Percentiles rank a stretch among this genome's conserved stretches.
phyloP scores from a whole-genome alignment of 768 basidiomycete species.

The Hemileccinum impolitum region DNA sequence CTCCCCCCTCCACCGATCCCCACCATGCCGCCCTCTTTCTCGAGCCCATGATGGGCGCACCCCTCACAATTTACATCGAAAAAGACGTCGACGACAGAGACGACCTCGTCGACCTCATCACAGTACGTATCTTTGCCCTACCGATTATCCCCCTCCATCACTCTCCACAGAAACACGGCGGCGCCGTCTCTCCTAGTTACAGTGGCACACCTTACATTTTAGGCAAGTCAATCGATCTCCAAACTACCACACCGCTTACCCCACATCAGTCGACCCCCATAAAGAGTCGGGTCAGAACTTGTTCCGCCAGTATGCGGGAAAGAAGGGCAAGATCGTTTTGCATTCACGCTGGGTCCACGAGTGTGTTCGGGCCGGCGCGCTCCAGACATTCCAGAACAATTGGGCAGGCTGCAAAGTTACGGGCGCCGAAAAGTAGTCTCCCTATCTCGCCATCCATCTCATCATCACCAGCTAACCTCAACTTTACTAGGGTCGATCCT shows the following conservation, averaged over 20 bases:
- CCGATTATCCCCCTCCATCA: constrained; percentile 10
- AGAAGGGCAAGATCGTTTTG: constrained; percentile 78
- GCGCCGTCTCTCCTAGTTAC: constrained; percentile 68
- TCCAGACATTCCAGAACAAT: constrained; percentile 72
- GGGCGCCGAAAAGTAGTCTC: constrained; percentile 65
- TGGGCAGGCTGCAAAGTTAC: constrained; percentile 83
- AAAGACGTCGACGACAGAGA: constrained; percentile 76
- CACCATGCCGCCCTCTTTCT: constrained; percentile 57
- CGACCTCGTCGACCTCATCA: constrained; percentile 57
- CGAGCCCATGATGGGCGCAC: constrained; percentile 78
- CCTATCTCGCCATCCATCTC: neutral
- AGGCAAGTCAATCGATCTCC: constrained; percentile 43
- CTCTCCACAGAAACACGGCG: constrained; percentile 85
- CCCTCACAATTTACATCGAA: constrained; percentile 73
- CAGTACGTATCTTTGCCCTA: constrained; percentile 43
- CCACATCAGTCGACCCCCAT: constrained; percentile 64
- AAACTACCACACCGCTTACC: constrained; percentile 1
- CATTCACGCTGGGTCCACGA: constrained; percentile 73
- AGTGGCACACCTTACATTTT: constrained; percentile 78
- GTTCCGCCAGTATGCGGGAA: constrained; percentile 73
- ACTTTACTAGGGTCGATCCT: constrained; percentile 23
- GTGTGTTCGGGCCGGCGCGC: constrained; percentile 63
- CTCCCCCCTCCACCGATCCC: constrained; percentile 30
- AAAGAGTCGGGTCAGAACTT: constrained; percentile 79
- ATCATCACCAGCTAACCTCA: constrained; percentile 1